Conservation (phyloP, 441 rosid genomes). For the Francoa sonchifolia region DNA sequence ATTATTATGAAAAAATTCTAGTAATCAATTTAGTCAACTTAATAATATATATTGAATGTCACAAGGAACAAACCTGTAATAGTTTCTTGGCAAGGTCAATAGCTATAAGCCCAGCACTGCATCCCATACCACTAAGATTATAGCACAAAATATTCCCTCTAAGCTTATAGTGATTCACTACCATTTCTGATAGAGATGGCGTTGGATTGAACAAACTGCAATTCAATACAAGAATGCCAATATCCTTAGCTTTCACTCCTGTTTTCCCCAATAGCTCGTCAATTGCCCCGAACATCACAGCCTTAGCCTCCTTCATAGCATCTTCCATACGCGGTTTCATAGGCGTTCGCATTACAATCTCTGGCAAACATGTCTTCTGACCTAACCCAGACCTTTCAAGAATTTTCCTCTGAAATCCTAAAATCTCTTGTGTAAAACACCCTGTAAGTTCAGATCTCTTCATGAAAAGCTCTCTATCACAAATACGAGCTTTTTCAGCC, state of each 20-base stretch:
- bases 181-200: conserved; percentile 17
- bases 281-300: conserved; percentile 17
- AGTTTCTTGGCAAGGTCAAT: conserved; percentile 18
- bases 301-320: conserved; percentile 16
- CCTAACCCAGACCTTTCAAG: conserved; percentile 17
- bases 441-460: conserved; percentile 11
- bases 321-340: conserved; percentile 14
- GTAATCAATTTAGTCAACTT: too few species aligned
- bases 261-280: conserved; percentile 14
- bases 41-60: too few species aligned
- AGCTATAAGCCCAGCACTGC: conserved; percentile 19
- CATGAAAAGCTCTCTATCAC: conserved; percentile 13
- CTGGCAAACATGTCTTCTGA: conserved; percentile 12
- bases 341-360: conserved; percentile 9
- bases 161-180: conserved; percentile 17
- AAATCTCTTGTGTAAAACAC: conserved; percentile 12
- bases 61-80: conserved; percentile 16
- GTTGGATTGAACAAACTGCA: conserved; percentile 17
- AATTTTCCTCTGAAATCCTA: conserved; percentile 18
- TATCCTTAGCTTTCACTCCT: conserved; percentile 14
- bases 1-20: too few species aligned
- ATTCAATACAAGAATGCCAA: conserved; percentile 16
- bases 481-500: conserved; percentile 7
- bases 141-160: conserved; percentile 15
- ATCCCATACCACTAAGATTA: conserved; percentile 19